Conservation (phyloP, 2,329 filamentous ascomycete species). For the Monosporascus sp. region DNA sequence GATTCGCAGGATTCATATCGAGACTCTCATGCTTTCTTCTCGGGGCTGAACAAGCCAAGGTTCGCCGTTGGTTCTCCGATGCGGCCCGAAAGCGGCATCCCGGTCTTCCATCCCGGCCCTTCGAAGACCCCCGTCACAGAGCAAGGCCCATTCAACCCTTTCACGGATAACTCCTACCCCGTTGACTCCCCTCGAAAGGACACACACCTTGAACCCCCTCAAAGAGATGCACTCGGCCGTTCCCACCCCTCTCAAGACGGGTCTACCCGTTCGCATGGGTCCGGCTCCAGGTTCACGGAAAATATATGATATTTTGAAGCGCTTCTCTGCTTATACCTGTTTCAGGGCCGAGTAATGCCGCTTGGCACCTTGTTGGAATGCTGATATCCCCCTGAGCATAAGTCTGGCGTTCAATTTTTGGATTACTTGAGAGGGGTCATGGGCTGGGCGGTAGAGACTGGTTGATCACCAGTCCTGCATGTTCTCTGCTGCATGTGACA, state of each 20-base stretch:
- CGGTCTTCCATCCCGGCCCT: slow-evolving; percentile 61
- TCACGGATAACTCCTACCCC: slow-evolving; percentile 18
- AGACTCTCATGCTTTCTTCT: slow-evolving; percentile 41
- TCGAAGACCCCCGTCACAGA: slow-evolving; percentile 57
- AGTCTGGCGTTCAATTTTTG: slow-evolving; percentile 20
- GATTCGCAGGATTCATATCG: slow-evolving; percentile 46
- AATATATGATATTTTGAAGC: slow-evolving; percentile 26
- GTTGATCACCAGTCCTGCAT: slow-evolving; percentile 2
- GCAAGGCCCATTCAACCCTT: slow-evolving; percentile 42
- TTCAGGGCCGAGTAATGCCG: slow-evolving; percentile 20
- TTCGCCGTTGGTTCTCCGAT: slow-evolving; percentile 53
- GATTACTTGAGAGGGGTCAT: slow-evolving; percentile 12
- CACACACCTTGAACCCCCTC: slow-evolving; percentile 18
- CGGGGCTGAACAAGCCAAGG: slow-evolving; percentile 25
- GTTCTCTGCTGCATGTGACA: slow-evolving; percentile 11
- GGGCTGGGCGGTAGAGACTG: slow-evolving; percentile 5
- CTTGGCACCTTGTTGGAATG: slow-evolving; percentile 17
- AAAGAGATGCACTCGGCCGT: slow-evolving; percentile 32
- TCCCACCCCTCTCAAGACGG: slow-evolving; percentile 31
- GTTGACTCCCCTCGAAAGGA: too few species aligned
- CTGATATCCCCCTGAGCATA: slow-evolving; percentile 17
- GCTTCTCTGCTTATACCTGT: slow-evolving; percentile 12
- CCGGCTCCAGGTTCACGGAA: slow-evolving; percentile 37
- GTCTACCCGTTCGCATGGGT: slow-evolving; percentile 25
- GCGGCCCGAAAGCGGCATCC: slow-evolving; percentile 55